Evolutionary conservation across 192 early-diverging fungal species (phyloP).

Genomic region (Paraglomus occultum): DNA sequence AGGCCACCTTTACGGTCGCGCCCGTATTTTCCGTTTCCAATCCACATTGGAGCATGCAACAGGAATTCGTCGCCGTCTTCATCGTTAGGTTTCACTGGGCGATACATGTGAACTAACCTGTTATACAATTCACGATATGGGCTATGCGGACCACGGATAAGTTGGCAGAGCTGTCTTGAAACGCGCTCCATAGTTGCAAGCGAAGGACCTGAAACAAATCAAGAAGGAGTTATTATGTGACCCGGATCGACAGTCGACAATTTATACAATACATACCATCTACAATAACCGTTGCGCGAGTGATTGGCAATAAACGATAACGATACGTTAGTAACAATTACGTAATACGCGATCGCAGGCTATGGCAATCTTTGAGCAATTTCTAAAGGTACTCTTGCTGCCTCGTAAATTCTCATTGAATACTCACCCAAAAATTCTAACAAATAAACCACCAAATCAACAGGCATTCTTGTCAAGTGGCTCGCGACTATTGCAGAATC

Average conservation of each 20-base stretch:
- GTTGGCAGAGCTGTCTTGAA: constrained; percentile 6
- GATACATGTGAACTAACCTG: constrained; percentile 5
- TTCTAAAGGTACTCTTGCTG: too few relatives aligned
- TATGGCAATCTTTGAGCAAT: too few relatives aligned
- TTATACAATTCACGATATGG: constrained; percentile 27
- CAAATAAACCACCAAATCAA: constrained; percentile 23
- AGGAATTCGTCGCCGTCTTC: too few relatives aligned
- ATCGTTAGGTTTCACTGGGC: neutral
- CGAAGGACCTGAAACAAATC: constrained; percentile 13
- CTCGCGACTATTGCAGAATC: neutral
- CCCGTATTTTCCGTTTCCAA: neutral
- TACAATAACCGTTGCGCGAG: neutral
- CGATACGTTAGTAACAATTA: neutral
- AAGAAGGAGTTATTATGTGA: neutral
- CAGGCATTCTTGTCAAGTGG: constrained; percentile 3
- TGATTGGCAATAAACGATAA: neutral
- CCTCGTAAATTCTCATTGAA: neutral
- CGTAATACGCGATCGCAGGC: too few relatives aligned
- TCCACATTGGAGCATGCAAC: neutral
- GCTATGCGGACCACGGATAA: constrained; percentile 27
- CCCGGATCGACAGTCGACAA: neutral
- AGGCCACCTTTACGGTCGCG: constrained; percentile 2
- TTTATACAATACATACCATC: neutral
- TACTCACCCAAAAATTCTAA: constrained; percentile 25
- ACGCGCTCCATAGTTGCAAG: constrained; percentile 22